Percentiles rank a stretch among this genome's conserved stretches.
Evolutionary conservation across 257 asterid species (phyloP).

Genomic region (Mitragyna speciosa): DNA sequence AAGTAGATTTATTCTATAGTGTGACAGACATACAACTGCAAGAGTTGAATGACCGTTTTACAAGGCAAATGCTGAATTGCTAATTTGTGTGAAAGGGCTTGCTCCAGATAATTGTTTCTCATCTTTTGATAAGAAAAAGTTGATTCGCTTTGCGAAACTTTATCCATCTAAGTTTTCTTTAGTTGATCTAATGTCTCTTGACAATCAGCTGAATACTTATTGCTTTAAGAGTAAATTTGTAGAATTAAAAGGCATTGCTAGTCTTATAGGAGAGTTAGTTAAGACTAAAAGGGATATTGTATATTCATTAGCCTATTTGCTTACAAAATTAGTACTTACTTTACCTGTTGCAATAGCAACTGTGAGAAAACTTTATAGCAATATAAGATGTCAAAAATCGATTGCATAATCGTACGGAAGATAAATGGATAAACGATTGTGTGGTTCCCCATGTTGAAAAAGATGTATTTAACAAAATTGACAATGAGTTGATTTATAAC

Average conservation of each 20-base stretch:
- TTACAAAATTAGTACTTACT: neutral
- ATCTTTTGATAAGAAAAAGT: conserved; percentile 2
- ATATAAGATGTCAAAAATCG: too few species aligned
- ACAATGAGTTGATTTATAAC: too few species aligned
- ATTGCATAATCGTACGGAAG: too few species aligned
- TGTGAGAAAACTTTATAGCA: too few species aligned
- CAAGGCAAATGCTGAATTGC: neutral
- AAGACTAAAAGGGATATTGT: neutral
- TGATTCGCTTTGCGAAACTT: neutral
- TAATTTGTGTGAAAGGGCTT: neutral
- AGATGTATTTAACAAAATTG: too few species aligned
- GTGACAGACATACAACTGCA: neutral
- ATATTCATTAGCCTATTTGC: neutral
- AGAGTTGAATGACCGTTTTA: neutral
- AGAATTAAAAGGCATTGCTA: conserved; percentile 2
- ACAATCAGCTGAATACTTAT: conserved; percentile 6
- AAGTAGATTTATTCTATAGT: neutral
- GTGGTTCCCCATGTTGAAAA: too few species aligned
- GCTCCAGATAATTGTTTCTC: neutral
- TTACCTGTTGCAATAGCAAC: neutral
- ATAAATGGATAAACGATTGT: too few species aligned
- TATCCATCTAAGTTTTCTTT: conserved; percentile 2
- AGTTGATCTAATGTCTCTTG: neutral
- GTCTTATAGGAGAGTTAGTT: neutral
- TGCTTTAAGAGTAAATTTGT: neutral